phyloP scores from a whole-genome alignment of 208 protist species.

The Trypanosoma rangeli region DNA sequence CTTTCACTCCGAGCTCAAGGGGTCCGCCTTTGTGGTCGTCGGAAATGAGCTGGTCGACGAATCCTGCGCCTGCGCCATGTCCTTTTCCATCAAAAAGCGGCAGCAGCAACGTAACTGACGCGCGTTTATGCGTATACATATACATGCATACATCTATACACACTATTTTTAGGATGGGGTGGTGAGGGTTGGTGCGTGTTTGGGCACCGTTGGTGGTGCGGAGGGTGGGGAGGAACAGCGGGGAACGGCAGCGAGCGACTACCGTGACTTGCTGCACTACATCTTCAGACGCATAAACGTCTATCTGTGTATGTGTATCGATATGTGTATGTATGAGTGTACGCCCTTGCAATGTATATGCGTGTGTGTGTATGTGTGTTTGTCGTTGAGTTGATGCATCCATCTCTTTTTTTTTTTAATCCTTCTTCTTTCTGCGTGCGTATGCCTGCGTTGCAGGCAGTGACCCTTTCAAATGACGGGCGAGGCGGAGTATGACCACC shows the following conservation, averaged over 20 bases:
- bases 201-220: no score
- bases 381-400: background rate
- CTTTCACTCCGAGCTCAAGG: slow-evolving; percentile 90
- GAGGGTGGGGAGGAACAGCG: no score
- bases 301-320: background rate
- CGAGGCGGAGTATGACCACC: background rate
- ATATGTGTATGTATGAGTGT: background rate
- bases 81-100: slow-evolving; percentile 81
- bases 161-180: no score
- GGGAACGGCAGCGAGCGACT: no score
- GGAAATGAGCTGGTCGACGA: slow-evolving; percentile 89
- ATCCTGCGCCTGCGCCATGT: slow-evolving; percentile 88
- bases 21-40: slow-evolving; percentile 84
- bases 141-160: background rate
- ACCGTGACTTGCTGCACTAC: no score
- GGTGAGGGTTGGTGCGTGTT: no score
- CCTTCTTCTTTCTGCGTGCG: slow-evolving; percentile 1
- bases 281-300: no score
- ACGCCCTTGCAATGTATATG: background rate
- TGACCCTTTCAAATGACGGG: background rate
- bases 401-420: slow-evolving; percentile 1
- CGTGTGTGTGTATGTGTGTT: background rate
- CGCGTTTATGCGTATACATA: background rate
- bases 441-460: background rate
- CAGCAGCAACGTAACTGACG: slow-evolving; percentile 1